These are phyloP conservation scores for Omphalea diandra DNA, from an alignment of 441 rosid genomes.

Conservation along the genomic window DNA sequence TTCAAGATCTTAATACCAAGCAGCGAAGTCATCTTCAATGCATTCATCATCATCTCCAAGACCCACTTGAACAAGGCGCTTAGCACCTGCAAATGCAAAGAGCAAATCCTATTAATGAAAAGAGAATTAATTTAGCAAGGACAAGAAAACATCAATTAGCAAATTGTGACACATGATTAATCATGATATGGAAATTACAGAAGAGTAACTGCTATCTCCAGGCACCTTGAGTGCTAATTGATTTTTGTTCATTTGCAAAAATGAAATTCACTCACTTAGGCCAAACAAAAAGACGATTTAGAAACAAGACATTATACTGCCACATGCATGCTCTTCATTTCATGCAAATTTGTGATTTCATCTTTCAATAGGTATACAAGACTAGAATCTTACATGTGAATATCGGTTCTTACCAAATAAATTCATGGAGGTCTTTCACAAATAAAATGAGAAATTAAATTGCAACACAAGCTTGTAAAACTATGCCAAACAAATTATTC, in stretches of 20 bases:
- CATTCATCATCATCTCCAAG: conserved; percentile 99
- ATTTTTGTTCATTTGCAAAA: neutral
- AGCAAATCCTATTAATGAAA: conserved; percentile 4
- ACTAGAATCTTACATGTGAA: neutral
- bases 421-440: too few species aligned
- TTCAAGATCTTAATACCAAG: conserved; percentile 56
- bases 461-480: too few species aligned
- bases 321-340: neutral
- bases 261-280: neutral
- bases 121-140: neutral
- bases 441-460: neutral
- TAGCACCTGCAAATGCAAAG: conserved; percentile 60
- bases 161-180: neutral
- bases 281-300: neutral
- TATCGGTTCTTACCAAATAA: neutral
- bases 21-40: conserved; percentile 93
- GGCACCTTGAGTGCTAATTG: neutral
- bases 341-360: neutral
- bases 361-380: neutral
- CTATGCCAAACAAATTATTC: too few species aligned
- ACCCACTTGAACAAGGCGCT: conserved; percentile 77
- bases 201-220: neutral
- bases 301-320: neutral
- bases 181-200: neutral
- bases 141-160: conserved; percentile 5